Evolutionary conservation across 208 protist species (phyloP).

Genomic region (Acanthamoeba culbertsoni): DNA sequence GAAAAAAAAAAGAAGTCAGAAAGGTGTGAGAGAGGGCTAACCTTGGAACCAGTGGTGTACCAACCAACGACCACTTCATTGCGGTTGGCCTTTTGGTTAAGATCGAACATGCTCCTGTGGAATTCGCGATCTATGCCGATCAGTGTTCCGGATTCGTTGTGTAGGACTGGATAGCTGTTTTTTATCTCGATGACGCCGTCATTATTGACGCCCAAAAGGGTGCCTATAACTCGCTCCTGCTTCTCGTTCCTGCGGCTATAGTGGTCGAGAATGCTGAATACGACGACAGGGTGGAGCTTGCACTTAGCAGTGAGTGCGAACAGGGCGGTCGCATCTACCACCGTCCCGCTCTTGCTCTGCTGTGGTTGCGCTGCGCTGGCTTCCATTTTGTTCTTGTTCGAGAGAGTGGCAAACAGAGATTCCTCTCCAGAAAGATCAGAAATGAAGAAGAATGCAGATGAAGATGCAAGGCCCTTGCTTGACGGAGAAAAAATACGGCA

Average conservation of each 20-base stretch:
- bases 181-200: constrained; percentile 80
- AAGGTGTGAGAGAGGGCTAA: not conserved
- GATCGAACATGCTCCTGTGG: constrained; percentile 80
- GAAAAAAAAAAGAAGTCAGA: not conserved
- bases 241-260: constrained; percentile 73
- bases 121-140: constrained; percentile 78
- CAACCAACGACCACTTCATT: constrained; percentile 81
- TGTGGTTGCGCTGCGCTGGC: constrained; percentile 78
- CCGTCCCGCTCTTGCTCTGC: constrained; percentile 90
- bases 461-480: no score
- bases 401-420: no score
- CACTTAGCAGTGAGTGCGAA: constrained; percentile 90
- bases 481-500: no score
- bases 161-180: constrained; percentile 80
- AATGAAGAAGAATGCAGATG: no score
- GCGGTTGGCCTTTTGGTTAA: constrained; percentile 75
- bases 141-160: constrained; percentile 70
- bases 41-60: constrained; percentile 76
- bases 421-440: no score
- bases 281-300: constrained; percentile 80
- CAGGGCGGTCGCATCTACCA: constrained; percentile 85
- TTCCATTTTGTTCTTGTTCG: constrained; percentile 4
- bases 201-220: constrained; percentile 74
- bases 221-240: constrained; percentile 80
- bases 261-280: constrained; percentile 82